These are phyloP conservation scores for Hyaloperonospora brassicae DNA, from an alignment of 352 stramenopile genomes.

Conservation along the genomic window DNA sequence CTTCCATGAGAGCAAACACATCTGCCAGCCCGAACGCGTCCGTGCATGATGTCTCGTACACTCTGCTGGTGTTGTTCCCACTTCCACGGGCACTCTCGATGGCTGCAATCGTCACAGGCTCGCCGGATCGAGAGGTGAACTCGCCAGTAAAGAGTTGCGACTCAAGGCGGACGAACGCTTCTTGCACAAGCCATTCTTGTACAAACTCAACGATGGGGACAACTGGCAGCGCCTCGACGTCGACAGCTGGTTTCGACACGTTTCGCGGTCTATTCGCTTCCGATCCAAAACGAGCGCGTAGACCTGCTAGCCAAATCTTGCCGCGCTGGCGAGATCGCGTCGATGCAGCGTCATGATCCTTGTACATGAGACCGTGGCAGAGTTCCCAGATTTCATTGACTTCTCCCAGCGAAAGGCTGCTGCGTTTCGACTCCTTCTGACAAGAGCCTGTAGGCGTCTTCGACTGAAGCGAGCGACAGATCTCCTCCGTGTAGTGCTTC, in stretches of 20 bases:
- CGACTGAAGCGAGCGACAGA: slow-evolving; percentile 25
- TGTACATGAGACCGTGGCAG: slow-evolving; percentile 33
- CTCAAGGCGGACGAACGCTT: slow-evolving; percentile 56
- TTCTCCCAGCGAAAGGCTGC: slow-evolving; percentile 28
- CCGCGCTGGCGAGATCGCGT: slow-evolving; percentile 16
- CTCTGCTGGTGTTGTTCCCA: slow-evolving; percentile 42
- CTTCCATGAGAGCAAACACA: slow-evolving; percentile 76
- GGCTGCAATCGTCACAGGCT: slow-evolving; percentile 40
- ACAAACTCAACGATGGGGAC: slow-evolving; percentile 59
- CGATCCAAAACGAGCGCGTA: slow-evolving; percentile 35
- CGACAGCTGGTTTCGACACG: not conserved
- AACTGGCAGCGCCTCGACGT: not conserved
- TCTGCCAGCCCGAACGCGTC: slow-evolving; percentile 59
- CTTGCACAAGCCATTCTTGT: slow-evolving; percentile 66
- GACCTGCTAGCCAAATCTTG: slow-evolving; percentile 35
- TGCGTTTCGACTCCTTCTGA: slow-evolving; percentile 13
- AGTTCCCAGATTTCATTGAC: slow-evolving; percentile 47
- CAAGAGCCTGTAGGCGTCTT: slow-evolving; percentile 9
- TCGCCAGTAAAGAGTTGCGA: slow-evolving; percentile 39
- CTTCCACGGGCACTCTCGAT: slow-evolving; percentile 43
- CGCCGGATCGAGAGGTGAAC: slow-evolving; percentile 34
- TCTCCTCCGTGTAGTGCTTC: slow-evolving; percentile 35
- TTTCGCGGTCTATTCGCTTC: slow-evolving; percentile 14
- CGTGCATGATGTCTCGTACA: slow-evolving; percentile 67
- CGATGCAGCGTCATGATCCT: slow-evolving; percentile 14